These are phyloP conservation scores for Candolleomyces aberdarensis DNA, from an alignment of 768 basidiomycete genomes.

Conservation along the genomic window DNA sequence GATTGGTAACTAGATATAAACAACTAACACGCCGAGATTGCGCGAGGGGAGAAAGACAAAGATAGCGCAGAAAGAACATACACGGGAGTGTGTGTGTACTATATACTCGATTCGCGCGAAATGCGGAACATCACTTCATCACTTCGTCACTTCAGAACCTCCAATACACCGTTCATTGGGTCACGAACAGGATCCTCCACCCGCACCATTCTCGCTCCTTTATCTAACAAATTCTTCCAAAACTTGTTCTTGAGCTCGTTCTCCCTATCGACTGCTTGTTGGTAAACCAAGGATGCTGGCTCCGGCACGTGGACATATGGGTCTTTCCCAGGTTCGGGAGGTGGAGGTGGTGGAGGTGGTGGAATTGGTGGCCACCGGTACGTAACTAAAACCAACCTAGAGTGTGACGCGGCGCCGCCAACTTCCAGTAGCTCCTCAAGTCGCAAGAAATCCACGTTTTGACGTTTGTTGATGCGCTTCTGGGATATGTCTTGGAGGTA, in stretches of 20 bases:
- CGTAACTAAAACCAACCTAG: constrained; percentile 32
- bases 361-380: constrained; percentile 22
- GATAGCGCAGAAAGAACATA: too few species aligned
- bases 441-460: constrained; percentile 40
- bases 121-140: too few species aligned
- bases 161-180: background rate
- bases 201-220: constrained; percentile 37
- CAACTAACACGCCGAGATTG: too few species aligned
- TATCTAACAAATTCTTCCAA: constrained; percentile 42
- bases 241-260: constrained; percentile 32
- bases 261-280: constrained; percentile 31
- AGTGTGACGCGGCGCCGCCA: background rate
- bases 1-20: too few species aligned
- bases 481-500: constrained; percentile 44
- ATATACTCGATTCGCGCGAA: too few species aligned
- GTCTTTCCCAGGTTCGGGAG: constrained; percentile 48
- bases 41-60: too few species aligned
- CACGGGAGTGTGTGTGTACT: too few species aligned
- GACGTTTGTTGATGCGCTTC: constrained; percentile 37
- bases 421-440: constrained; percentile 33
- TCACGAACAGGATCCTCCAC: constrained; percentile 12
- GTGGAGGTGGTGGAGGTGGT: constrained; percentile 19
- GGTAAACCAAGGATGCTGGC: too few species aligned
- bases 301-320: constrained; percentile 36
- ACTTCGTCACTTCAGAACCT: background rate